Conservation (phyloP, 2,329 filamentous ascomycete genomes). For the Fusarium sp. region DNA sequence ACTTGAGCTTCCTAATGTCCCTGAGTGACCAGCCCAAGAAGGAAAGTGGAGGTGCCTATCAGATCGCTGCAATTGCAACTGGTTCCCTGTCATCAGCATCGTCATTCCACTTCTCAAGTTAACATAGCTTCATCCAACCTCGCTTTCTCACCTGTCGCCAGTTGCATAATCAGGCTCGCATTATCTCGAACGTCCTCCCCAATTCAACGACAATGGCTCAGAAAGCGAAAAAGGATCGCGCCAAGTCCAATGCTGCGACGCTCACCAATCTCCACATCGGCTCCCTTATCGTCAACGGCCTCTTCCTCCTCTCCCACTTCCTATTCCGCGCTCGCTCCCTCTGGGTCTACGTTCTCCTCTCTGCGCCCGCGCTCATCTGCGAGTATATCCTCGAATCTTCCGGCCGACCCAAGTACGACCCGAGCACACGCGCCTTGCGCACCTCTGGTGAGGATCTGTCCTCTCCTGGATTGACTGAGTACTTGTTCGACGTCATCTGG, state of each 20-base stretch:
- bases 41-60: conserved; percentile 33
- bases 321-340: conserved; percentile 73
- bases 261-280: conserved; percentile 86
- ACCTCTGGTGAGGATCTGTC: conserved; percentile 88
- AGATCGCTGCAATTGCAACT: conserved; percentile 14
- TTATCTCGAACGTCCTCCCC: background rate
- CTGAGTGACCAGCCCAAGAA: background rate
- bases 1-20: no score
- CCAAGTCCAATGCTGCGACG: conserved; percentile 80
- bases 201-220: conserved; percentile 62
- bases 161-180: background rate
- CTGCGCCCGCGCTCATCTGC: conserved; percentile 79
- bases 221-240: conserved; percentile 73
- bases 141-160: background rate
- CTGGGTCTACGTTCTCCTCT: conserved; percentile 77
- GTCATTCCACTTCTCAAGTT: conserved; percentile 26
- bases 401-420: conserved; percentile 79
- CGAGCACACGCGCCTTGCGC: conserved; percentile 73
- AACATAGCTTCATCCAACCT: background rate
- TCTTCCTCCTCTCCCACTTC: conserved; percentile 80
- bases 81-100: conserved; percentile 9
- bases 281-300: conserved; percentile 74
- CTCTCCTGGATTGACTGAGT: conserved; percentile 90
- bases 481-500: conserved; percentile 97
- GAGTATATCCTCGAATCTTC: conserved; percentile 88